A percentile compares a stretch with the other conserved stretches of the same genome.
Conservation (phyloP, 495 filamentous ascomycete species). For the Hypomontagnella monticulosa region DNA sequence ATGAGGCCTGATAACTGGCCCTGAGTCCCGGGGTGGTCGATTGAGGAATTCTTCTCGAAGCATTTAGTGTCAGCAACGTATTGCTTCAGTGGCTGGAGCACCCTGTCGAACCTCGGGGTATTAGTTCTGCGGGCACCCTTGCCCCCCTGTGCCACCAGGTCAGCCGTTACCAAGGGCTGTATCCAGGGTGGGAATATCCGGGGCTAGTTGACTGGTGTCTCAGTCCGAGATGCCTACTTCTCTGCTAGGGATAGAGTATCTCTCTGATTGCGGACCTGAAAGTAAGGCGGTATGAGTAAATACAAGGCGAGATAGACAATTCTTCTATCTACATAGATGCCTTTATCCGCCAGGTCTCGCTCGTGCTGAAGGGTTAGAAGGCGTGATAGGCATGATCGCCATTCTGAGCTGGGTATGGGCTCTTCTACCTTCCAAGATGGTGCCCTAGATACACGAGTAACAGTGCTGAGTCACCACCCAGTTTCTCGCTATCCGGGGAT, state of each 20-base stretch:
- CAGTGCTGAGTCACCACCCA: too few species aligned
- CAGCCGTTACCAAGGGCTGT: constrained; percentile 7
- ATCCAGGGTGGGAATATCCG: background rate
- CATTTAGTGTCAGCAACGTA: constrained; percentile 13
- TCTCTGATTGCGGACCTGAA: constrained; percentile 7
- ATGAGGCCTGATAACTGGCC: background rate
- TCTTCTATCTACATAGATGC: background rate
- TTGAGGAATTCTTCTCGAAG: constrained; percentile 14
- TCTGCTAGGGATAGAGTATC: too few species aligned
- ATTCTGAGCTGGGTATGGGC: too few species aligned
- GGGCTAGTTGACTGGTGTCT: constrained; percentile 2
- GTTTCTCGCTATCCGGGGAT: too few species aligned
- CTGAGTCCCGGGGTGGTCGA: background rate
- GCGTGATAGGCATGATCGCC: too few species aligned
- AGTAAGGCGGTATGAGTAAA: background rate
- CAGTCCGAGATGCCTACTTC: constrained; percentile 1
- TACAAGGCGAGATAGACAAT: background rate
- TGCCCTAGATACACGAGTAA: too few species aligned
- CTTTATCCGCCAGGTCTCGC: background rate
- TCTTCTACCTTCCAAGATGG: too few species aligned
- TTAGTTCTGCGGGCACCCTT: constrained; percentile 7
- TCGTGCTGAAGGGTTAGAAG: background rate
- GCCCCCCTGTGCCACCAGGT: background rate
- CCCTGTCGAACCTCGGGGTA: background rate
- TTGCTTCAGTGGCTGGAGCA: background rate